Base-by-base conservation (phyloP, 495 filamentous ascomycete species). In the Aspergillus sclerotioniger region DNA sequence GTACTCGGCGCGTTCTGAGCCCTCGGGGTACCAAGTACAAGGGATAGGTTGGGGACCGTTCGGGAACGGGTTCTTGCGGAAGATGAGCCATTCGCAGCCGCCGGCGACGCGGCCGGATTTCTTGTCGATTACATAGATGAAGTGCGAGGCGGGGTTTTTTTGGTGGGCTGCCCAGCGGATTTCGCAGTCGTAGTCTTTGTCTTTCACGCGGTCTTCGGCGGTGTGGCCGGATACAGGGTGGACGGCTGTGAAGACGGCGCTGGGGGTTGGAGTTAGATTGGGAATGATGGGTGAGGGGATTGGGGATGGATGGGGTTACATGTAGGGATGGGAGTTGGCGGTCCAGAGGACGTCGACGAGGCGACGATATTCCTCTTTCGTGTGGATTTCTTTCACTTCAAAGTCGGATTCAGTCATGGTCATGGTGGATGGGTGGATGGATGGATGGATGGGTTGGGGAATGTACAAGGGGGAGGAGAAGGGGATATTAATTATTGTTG, bases 11-110 rank as follows among this genome's bases (percentile, higher is more conserved):
- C 52, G 21, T 47, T 59, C 52, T 0, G 51, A 52, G 4, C 60
- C 60, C 21, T 58, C 60, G 10, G 60, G 56, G 37, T 62, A 62
- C 56, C 60, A 59, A 2, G 56, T 62, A 21, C 56, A 62, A 9
- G 54, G 43, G 6, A 62, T 47, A 10, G 52, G 51, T 6, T 59
- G 52, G 6, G 56, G 60, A 8, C 60, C 60, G 17, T 56, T 53
- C 13, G 60, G 60, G 46, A 62, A 62, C 1, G 60, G 60, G 35
- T 62, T 62, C 3, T 61, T 9, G 45, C 70, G 59, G 3, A 64
- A 51, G 12, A 75, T 62, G 13, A 70, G 52, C 69, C 74, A 76
- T 56, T 62, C 55, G 39, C 73, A 74, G 17, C 75, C 74, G 5
- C 72, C 75, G 25, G 54, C 51, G 0, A 70, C 68, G 21, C 63